phyloP scores from a whole-genome alignment of 2,329 filamentous ascomycete genomes.

The Apiospora hydei region DNA sequence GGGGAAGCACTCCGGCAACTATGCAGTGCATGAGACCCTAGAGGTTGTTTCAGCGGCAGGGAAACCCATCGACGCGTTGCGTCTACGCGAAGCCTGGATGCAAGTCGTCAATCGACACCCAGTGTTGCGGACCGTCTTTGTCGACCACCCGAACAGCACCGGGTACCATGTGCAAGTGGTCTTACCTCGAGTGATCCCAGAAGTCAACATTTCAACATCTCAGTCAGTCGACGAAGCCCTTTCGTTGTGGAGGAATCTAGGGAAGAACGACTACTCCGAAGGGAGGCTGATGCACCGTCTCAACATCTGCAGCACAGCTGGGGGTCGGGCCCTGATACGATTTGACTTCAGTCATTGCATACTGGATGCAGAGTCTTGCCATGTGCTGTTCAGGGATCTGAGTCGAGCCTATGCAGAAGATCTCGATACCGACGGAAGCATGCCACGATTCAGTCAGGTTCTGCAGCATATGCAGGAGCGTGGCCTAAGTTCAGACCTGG shows the following conservation, averaged over 20 bases:
- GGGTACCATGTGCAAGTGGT: conserved; percentile 26
- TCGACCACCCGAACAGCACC: conserved; percentile 24
- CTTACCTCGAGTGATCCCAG: not conserved
- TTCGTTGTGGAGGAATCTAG: conserved; percentile 7
- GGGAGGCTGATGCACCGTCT: conserved; percentile 20
- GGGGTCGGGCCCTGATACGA: conserved; percentile 20
- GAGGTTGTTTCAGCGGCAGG: conserved; percentile 20
- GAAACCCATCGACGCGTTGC: conserved; percentile 3
- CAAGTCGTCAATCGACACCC: conserved; percentile 23
- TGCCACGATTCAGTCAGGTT: conserved; percentile 24
- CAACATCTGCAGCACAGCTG: conserved; percentile 24
- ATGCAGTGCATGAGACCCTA: conserved; percentile 25
- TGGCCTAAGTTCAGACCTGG: not conserved
- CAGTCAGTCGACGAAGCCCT: conserved; percentile 22
- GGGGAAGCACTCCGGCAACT: conserved; percentile 25
- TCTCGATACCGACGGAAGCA: not conserved
- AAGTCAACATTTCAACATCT: not conserved
- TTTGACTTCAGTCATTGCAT: conserved; percentile 27
- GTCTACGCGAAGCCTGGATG: conserved; percentile 23
- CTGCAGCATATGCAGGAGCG: conserved; percentile 21
- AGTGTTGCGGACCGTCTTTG: conserved; percentile 22
- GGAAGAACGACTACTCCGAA: conserved; percentile 19
- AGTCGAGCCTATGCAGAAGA: conserved; percentile 6
- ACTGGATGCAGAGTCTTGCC: conserved; percentile 24
- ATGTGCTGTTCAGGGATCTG: conserved; percentile 25